Evolutionary conservation across 2,329 filamentous ascomycete genomes (phyloP).

Genomic region (Proliferodiscus dingleyae): DNA sequence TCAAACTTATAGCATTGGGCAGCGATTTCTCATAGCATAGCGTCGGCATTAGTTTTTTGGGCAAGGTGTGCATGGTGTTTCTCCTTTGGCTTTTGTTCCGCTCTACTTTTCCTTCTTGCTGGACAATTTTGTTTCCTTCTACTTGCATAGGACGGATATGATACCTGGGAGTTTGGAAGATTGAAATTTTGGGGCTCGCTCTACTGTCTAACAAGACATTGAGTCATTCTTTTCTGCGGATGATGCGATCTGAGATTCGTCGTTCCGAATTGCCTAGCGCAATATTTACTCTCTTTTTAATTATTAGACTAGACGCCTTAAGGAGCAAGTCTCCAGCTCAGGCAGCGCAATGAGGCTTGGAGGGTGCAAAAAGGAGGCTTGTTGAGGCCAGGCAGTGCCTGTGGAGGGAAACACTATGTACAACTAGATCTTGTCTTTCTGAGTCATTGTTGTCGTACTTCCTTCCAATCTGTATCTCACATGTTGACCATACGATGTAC

Average conservation of each 20-base stretch:
- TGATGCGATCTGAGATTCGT: slow-evolving; percentile 24
- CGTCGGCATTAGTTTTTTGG: slow-evolving; percentile 24
- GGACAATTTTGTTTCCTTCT: slow-evolving; percentile 11
- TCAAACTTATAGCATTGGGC: slow-evolving; percentile 26
- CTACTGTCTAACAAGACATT: slow-evolving; percentile 7
- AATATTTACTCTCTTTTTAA: slow-evolving; percentile 4
- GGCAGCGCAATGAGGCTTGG: slow-evolving; percentile 24
- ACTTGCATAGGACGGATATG: slow-evolving; percentile 28
- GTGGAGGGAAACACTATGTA: slow-evolving; percentile 7
- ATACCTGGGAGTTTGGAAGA: slow-evolving; percentile 30
- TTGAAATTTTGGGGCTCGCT: slow-evolving; percentile 7
- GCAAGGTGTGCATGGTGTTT: slow-evolving; percentile 18
- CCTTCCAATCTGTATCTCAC: not conserved
- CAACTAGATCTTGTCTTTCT: slow-evolving; percentile 6
- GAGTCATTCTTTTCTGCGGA: slow-evolving; percentile 5
- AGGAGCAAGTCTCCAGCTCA: slow-evolving; percentile 28
- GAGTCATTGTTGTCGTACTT: slow-evolving; percentile 6
- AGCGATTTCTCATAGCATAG: slow-evolving; percentile 27
- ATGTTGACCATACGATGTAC: slow-evolving; percentile 3
- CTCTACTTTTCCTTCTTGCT: slow-evolving; percentile 6
- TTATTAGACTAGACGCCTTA: slow-evolving; percentile 7
- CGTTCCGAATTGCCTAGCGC: slow-evolving; percentile 7
- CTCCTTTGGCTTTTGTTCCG: slow-evolving; percentile 8
- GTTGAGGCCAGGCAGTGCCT: slow-evolving; percentile 15
- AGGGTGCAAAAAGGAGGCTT: slow-evolving; percentile 5